Evolutionary conservation across 768 basidiomycete species (phyloP), one percentile per base, ranked within the genome.

Genomic region (Phaeotremella skinneri): DNA sequence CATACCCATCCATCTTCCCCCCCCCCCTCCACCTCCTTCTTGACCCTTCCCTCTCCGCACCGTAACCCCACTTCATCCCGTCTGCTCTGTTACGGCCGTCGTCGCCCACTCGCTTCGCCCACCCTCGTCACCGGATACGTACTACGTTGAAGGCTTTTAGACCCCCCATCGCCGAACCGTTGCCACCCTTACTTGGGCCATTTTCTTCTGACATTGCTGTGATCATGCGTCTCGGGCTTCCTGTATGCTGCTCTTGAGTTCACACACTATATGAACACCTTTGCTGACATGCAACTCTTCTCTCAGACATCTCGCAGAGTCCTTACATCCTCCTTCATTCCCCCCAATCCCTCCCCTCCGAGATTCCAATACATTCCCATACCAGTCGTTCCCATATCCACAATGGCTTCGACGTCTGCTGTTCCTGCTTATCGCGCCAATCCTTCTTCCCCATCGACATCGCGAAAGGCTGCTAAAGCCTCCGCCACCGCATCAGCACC

Each of bases 401-500:
- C 43, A 7, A 45, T 45, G 43, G 43, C 43, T 45, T 45, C 43
- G 6, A 45, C 43, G 23, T 57, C 58, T 11, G 52, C 66, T 25
- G 50, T 57, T 21, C 56, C 60, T 34, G 21, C 59, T 17, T 52
- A 60, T 42, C 60, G 52, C 50, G 41, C 60, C 50, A 55, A 52
- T 41, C 69, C 66, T 29, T 64, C 69, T 26, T 70, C 69, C 9
- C 69, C 71, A 6, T 65, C 67, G 7, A 60, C 65, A 29, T 65
- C 69, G 2, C 59, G 64, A 51, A 67, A 70, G 50, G 66, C 68
- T 4, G 66, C 55, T 49, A 71, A 68, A 55, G 58, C 72, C 41
- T 62, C 69, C 21, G 72, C 68, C 7, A 61, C 72, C 26, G 68
- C 70, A 13, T 71, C 69, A 3, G 66, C 71, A n/a, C 54, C 74